Evolutionary conservation across 176 grass and related monocot genomes (phyloP).

Genomic region (Aegilops sharonensis): DNA sequence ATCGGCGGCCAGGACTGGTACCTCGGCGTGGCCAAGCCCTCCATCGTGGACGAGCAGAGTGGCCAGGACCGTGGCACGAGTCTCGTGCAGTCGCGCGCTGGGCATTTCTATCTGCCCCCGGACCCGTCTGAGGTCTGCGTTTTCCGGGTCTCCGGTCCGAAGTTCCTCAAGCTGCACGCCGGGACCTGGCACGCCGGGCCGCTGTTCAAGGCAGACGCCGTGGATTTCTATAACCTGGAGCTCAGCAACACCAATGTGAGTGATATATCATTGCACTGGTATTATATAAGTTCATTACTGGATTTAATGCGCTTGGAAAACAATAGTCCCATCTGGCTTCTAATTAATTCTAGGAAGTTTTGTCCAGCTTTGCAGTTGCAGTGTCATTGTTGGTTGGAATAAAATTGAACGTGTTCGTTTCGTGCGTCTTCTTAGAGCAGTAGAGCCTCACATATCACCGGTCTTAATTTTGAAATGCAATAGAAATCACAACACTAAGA

Average conservation of each 20-base stretch:
- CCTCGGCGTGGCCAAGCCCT: conserved; percentile 71
- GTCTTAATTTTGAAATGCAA: neutral
- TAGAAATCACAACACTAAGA: neutral
- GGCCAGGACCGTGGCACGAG: conserved; percentile 29
- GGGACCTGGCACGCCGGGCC: conserved; percentile 98
- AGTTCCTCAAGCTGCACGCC: conserved; percentile 82
- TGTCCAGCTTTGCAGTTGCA: neutral
- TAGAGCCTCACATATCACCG: neutral
- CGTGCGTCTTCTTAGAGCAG: neutral
- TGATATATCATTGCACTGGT: neutral
- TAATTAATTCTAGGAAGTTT: neutral
- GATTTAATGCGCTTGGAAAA: neutral
- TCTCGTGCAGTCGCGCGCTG: conserved; percentile 37
- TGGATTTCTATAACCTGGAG: conserved; percentile 98
- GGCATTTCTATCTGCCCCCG: conserved; percentile 69
- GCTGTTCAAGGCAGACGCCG: conserved; percentile 60
- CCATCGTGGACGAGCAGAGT: conserved; percentile 58
- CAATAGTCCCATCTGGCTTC: neutral
- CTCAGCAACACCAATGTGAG: conserved; percentile 98
- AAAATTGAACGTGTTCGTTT: neutral
- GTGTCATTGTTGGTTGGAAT: neutral
- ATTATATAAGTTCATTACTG: neutral
- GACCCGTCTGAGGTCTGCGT: conserved; percentile 69
- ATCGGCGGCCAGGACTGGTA: conserved; percentile 87
- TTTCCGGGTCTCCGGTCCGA: conserved; percentile 74